Base-by-base conservation (phyloP, 768 basidiomycete species). In the Coprinellus micaceus region DNA sequence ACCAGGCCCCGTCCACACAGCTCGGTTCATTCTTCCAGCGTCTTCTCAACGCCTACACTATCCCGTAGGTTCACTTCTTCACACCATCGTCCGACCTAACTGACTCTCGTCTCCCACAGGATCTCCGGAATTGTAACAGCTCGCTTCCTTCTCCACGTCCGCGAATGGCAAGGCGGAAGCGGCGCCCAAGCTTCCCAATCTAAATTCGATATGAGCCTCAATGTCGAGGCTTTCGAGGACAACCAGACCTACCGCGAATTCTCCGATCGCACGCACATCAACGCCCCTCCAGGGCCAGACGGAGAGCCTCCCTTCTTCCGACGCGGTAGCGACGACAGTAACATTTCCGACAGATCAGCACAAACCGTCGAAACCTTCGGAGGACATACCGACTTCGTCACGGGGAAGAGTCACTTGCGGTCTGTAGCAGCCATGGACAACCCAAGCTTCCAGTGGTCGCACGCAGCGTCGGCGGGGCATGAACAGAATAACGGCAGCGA, bases 71-170 rank as follows among this genome's bases (percentile, higher is more conserved):
- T 3, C 11, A 22, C 28, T 30, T 29, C 19, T 4, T 25, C 13
- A 30, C 11, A 10, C 51, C 29, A 30, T 21, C 3, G 22, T 17
- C 19, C 29, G 51, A n/a, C 33, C 26, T 40, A 3, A 52, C 36
- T 39, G 26, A 22, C 51, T 22, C 26, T 6, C 17, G 30, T 21
- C 11, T 12, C 28, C 28, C 25, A 40, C 36, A 56, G 55, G 17
- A n/a, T 56, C 17, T 56, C 55, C 9, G 55, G 55, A 15, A 50
- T 56, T 7, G 49, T 56, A 48, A 24, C 49, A 3, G 55, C 55
- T 12, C 55, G 55, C 3, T 56, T 56, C 41, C 37, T 56, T 11
- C 48, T 56, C 1, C 55, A 56, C 55, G 55, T 51, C 28, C 47
- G 55, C 12, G 55, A 50, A 22, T 56, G 54, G 54, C n/a, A 49